Percentiles rank a stretch among this genome's conserved stretches.
phyloP scores from a whole-genome alignment of 805 yeast genomes.

The Kurtzmaniella fragi region DNA sequence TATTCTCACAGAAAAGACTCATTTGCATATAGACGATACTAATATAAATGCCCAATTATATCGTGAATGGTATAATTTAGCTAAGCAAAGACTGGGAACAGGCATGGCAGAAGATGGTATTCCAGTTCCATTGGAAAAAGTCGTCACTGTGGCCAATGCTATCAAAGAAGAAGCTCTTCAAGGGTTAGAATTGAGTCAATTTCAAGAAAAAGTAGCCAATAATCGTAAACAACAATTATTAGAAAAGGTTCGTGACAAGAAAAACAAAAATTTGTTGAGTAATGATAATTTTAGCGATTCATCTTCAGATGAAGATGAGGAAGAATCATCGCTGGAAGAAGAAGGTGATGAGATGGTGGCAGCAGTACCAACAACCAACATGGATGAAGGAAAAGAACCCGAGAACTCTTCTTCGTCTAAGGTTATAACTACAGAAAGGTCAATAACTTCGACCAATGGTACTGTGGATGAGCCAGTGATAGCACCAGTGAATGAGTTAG shows the following conservation, averaged over 20 bases:
- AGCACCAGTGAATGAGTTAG: slow-evolving; percentile 23
- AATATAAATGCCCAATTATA: slow-evolving; percentile 49
- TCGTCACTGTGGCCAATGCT: slow-evolving; percentile 38
- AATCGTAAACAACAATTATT: slow-evolving; percentile 39
- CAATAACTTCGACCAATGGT: slow-evolving; percentile 3
- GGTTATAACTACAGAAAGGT: slow-evolving; percentile 4
- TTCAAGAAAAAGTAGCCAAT: slow-evolving; percentile 40
- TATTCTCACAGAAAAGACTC: slow-evolving; percentile 66
- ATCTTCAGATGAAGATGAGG: slow-evolving; percentile 31
- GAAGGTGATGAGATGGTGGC: slow-evolving; percentile 26
- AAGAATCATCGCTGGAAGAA: slow-evolving; percentile 25
- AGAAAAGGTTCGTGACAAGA: slow-evolving; percentile 38
- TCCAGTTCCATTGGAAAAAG: slow-evolving; percentile 47
- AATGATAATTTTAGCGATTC: slow-evolving; percentile 30
- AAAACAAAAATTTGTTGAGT: slow-evolving; percentile 33
- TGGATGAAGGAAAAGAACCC: too few species aligned
- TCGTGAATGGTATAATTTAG: slow-evolving; percentile 47
- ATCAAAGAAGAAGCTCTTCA: slow-evolving; percentile 45
- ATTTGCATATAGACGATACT: slow-evolving; percentile 23
- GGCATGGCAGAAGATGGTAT: slow-evolving; percentile 51
- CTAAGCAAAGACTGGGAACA: slow-evolving; percentile 28
- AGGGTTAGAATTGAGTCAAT: slow-evolving; percentile 47
- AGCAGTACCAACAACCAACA: slow-evolving; percentile 16
- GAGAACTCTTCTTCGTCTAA: slow-evolving; percentile 9
- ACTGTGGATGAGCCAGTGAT: slow-evolving; percentile 2